Base-by-base conservation (phyloP, 176 grass and related monocot genomes). In the Guadua angustifolia region DNA sequence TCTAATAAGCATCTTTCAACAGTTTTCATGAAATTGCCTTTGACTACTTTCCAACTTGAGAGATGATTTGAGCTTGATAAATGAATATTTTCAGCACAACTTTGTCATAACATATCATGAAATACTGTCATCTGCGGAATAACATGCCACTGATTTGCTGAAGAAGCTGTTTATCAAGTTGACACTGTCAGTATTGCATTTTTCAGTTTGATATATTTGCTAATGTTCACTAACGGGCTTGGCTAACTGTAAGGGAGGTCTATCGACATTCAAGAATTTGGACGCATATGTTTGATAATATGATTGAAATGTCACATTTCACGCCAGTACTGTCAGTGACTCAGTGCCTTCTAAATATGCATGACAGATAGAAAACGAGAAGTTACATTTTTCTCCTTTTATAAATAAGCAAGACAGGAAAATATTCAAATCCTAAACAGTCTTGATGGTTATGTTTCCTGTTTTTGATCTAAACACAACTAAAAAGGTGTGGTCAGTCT, bases 131-230 rank as follows among this genome's bases (percentile, higher is more conserved):
- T 74, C 6, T 66, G 9, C 26, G 59, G n/a, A 49, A 47, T 68
- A 62, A 10, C n/a, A 47, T 49, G 65, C 7, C 66, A 71, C 50
- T 69, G 10, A 73, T 33, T 36, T 79, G 9, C 66, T 72, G 35
- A 60, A 51, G 65, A 71, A 74, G 43, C 0, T 49, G 39, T 45
- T 75, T 69, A 24, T 46, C 79, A 87, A 76, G 52, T 40, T 38
- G 39, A 51, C 62, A 76, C 14, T 51, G 45, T 61, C 18, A 24
- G 14, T 35, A 36, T n/a, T 36, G 10, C 21, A 11, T 68, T 32
- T 38, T 38, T n/a, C 12, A 36, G 43, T 24, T 62, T 71, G 21
- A 12, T 18, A 18, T 29, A 59, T 71, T 33, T 82, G 38, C 11
- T 36, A 9, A n/a, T 46, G 67, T 35, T n/a, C 4, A 22, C n/a